Evolutionary conservation across 805 yeast genomes (phyloP), one percentile per base, ranked within the genome.

Genomic region (Tetrapisispora iriomotensis): DNA sequence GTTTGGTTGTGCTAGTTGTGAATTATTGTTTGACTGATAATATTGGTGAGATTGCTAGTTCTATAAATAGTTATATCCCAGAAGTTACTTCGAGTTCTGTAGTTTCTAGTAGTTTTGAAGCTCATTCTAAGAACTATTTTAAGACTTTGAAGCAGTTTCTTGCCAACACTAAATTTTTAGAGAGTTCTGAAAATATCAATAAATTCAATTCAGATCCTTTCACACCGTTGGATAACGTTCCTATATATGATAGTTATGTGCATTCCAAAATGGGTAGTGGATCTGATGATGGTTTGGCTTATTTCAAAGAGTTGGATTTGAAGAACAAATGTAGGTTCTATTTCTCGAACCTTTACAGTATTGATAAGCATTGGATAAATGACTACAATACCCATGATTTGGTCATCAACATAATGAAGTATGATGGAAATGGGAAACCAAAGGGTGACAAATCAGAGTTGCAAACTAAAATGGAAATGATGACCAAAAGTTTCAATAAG

Each of bases 321-420:
- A 19, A 38, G 6, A 34, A 44, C 10, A 40, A 38, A 29, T 49
- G 49, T 35, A 40, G 41, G 34, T 49, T 41, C 27, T 47, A 45
- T 40, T 47, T 47, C 40, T 45, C 40, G 15, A 40, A 44, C 8
- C 24, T 49, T 8, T 45, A 49, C 39, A 27, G 39, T 7, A 23
- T 47, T 39, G 43, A 44, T 21, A 37, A 44, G 19, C 36, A 44
- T 9, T 49, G 53, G 53, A 31, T 45, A 10, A 49, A 49, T 28
- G 44, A 42, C 26, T 34, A 39, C 25, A 26, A 42, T 23, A 31
- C 15, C 15, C 33, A 39, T 23, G 19, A 42, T 22, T 48, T 43
- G 24, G 30, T 39, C 24, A 35, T 43, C n/a, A 45, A 45, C 29
- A 41, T 17, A 4, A 15, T 33, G 5, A 33, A 46, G 20, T 27